Conservation (phyloP, 805 yeast species). For the Saturnispora mendoncae region DNA sequence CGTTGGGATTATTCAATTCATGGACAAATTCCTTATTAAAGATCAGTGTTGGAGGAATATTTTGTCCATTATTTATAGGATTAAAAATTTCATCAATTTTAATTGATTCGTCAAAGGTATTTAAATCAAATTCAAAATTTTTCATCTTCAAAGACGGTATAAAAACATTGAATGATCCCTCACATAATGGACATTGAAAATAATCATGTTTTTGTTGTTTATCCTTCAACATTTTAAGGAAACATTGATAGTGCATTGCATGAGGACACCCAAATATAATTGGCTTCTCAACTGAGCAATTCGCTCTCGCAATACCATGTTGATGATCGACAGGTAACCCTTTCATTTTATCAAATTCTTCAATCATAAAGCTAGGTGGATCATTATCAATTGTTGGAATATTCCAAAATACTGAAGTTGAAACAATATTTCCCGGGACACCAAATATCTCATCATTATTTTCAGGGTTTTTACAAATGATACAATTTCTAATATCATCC, state of each 20-base stretch:
- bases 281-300: constrained; percentile 19
- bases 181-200: constrained; percentile 44
- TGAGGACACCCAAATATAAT: constrained; percentile 43
- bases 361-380: constrained; percentile 22
- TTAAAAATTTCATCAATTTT: neutral
- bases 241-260: constrained; percentile 43
- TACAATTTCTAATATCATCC: constrained; percentile 34
- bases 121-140: constrained; percentile 20
- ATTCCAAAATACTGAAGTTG: constrained; percentile 43
- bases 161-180: constrained; percentile 35
- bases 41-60: constrained; percentile 24
- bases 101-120: constrained; percentile 2
- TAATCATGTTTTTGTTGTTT: constrained; percentile 14
- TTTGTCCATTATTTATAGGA: constrained; percentile 19
- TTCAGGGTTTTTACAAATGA: constrained; percentile 50
- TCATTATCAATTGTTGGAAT: constrained; percentile 30
- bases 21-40: constrained; percentile 24
- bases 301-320: constrained; percentile 10
- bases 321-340: neutral
- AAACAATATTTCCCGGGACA: constrained; percentile 42
- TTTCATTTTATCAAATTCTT: constrained; percentile 11
- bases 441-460: constrained; percentile 43
- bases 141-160: constrained; percentile 35
- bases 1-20: constrained; percentile 18
- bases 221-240: constrained; percentile 25